Base-by-base conservation (phyloP, 1,284 basidiomycete species). In the Cryptococcus floricola region DNA sequence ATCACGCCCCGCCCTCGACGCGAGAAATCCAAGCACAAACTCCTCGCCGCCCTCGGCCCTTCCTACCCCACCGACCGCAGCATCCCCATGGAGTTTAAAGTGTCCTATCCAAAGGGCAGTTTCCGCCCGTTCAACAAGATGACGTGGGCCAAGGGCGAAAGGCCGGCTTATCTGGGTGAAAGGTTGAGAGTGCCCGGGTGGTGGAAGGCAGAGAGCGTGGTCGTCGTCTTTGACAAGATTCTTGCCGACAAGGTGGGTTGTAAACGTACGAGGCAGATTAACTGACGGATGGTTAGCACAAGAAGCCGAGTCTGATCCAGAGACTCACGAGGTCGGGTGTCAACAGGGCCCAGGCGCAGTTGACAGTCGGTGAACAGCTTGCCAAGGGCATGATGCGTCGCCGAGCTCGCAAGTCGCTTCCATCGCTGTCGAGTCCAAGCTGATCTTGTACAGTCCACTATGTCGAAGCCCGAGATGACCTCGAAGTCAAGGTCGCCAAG, bases 161-260 rank as follows among this genome's bases (percentile, higher is more conserved):
- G 65, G 50, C 73, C 57, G 12, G 54, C 56, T 46, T 75, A 65
- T 62, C 64, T 75, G 8, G 73, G 67, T 4, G 72, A 72, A 48
- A 83, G 88, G 49, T 91, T 91, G 79, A 80, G 86, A 46, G 87
- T 87, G 12, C 93, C 92, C 0, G 84, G 85, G 58, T 96, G 92
- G 92, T 96, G 91, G 91, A 85, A 91, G 70, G 89, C 89, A 44
- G 88, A 86, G 12, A 84, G 86, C 23, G 88, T 94, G 66, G 87
- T 96, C 52, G 85, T 88, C 60, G 91, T 89, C 7, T 94, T 96
- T 64, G 91, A 95, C 74, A 81, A 81, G 57, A 89, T 94, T 27
- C 81, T 96, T 48, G 85, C 88, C 63, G 89, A 94, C 71, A 91
- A 86, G 82, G 89, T 89, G 61, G 61, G 77, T 69, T 34, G 7